Evolutionary conservation across 139 green algal genomes (phyloP).

Genomic region (Chlorella sorokiniana): DNA sequence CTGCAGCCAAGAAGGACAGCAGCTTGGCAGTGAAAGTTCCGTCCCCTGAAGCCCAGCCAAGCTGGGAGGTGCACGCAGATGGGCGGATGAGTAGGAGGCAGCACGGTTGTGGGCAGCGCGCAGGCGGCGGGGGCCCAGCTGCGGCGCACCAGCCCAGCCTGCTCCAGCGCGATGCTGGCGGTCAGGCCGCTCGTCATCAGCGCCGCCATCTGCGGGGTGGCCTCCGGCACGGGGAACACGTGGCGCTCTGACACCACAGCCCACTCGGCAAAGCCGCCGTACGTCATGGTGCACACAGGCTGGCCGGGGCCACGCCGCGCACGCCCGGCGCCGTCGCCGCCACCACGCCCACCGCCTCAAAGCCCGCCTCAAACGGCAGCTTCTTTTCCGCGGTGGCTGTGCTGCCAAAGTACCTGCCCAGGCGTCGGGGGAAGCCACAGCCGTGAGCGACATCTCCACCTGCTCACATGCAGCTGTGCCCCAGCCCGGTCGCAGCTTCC

Average conservation of each 20-base stretch:
- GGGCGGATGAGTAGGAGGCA: too few relatives aligned
- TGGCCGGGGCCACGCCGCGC: conserved; percentile 47
- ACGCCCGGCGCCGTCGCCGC: conserved; percentile 51
- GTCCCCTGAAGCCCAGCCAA: too few relatives aligned
- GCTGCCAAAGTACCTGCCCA: conserved; percentile 62
- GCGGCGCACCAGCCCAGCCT: conserved; percentile 35
- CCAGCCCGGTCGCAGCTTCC: neutral
- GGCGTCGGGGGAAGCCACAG: neutral
- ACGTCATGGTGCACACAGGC: conserved; percentile 71
- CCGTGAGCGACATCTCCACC: neutral
- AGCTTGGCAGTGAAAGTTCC: too few relatives aligned
- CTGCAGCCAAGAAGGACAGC: too few relatives aligned
- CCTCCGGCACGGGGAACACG: conserved; percentile 53
- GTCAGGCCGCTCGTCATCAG: conserved; percentile 88
- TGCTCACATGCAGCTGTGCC: neutral
- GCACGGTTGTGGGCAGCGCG: neutral
- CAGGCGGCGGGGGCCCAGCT: neutral
- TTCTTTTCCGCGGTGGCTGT: conserved; percentile 44
- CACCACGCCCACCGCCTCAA: conserved; percentile 80
- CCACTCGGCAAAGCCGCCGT: conserved; percentile 62
- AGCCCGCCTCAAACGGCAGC: conserved; percentile 81
- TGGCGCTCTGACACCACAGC: conserved; percentile 40
- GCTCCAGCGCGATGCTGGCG: conserved; percentile 69
- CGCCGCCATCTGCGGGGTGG: conserved; percentile 73
- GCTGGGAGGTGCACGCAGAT: neutral